These are phyloP conservation scores for Neofusicoccum sp. DNA, from an alignment of 2,329 filamentous ascomycete genomes.

Conservation along the genomic window DNA sequence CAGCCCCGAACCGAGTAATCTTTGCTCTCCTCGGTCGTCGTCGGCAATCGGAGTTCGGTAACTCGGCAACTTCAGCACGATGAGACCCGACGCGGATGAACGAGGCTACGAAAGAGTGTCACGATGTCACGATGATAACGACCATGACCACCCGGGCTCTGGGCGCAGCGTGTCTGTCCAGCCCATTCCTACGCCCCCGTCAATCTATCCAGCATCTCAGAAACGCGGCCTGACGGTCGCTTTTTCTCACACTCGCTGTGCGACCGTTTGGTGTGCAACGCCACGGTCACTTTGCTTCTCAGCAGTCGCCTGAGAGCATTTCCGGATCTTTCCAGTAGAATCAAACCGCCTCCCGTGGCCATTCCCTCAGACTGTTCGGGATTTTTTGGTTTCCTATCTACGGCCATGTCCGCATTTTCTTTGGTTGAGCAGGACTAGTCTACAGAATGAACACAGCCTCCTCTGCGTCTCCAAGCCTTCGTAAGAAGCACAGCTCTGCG, in stretches of 20 bases:
- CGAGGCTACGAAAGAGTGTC: background rate
- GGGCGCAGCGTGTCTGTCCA: background rate
- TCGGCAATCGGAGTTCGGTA: conserved; percentile 8
- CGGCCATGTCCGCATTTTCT: conserved; percentile 2
- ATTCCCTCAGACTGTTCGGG: conserved; percentile 4
- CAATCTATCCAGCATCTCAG: background rate
- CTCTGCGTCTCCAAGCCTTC: background rate
- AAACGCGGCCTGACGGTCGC: background rate
- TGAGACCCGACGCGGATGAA: conserved; percentile 14
- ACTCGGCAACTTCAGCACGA: background rate
- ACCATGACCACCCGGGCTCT: background rate
- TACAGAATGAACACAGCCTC: conserved; percentile 13
- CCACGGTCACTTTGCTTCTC: background rate
- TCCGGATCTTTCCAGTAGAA: background rate
- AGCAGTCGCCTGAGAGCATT: background rate
- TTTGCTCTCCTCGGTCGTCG: conserved; percentile 2
- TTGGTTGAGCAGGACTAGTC: conserved; percentile 14
- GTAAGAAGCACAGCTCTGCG: conserved; percentile 9
- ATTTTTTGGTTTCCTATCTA: conserved; percentile 13
- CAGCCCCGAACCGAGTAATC: conserved; percentile 1
- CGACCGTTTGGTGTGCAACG: background rate
- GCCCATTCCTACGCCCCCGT: background rate
- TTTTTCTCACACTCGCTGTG: background rate
- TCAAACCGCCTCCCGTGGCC: background rate
- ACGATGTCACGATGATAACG: conserved; percentile 4